A percentile compares a stretch with the other conserved stretches of the same genome.
phyloP scores from a whole-genome alignment of 2,329 filamentous ascomycete genomes.

The Nigrospora osmanthi region DNA sequence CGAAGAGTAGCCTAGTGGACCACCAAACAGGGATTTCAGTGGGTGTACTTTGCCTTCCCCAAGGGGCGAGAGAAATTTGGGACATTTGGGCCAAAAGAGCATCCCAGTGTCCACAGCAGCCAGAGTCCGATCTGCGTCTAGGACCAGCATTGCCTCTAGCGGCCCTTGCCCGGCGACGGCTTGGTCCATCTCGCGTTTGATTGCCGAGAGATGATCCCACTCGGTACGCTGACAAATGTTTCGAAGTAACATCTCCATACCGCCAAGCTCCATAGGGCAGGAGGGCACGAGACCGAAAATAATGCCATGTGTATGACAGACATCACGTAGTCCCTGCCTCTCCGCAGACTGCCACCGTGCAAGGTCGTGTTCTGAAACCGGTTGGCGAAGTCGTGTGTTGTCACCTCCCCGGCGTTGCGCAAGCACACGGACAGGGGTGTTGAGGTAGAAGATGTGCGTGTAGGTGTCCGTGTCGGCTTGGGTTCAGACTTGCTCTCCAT shows the following conservation, averaged over 20 bases:
- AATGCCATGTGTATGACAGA: background rate
- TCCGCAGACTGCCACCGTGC: background rate
- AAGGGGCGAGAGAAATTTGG: too few species aligned
- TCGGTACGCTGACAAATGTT: background rate
- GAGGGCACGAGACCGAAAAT: background rate
- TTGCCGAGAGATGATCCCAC: background rate
- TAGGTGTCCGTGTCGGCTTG: background rate
- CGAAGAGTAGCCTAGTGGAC: too few species aligned
- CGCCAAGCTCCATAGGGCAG: background rate
- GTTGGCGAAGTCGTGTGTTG: background rate
- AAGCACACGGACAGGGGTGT: background rate
- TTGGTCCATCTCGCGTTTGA: background rate
- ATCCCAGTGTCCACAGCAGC: slow-evolving; percentile 37
- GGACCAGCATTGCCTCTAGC: background rate
- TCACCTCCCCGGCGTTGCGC: background rate
- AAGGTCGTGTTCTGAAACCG: slow-evolving; percentile 26
- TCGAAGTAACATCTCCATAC: background rate
- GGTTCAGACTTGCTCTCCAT: background rate
- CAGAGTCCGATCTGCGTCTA: slow-evolving; percentile 44
- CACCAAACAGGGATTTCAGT: too few species aligned
- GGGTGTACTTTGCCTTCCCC: too few species aligned
- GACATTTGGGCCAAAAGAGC: slow-evolving; percentile 49
- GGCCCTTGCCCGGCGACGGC: background rate
- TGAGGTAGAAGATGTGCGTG: background rate
- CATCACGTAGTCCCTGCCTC: background rate